These are phyloP conservation scores for Phaeosphaeriaceae sp. DNA, from an alignment of 2,329 filamentous ascomycete genomes.

Conservation along the genomic window DNA sequence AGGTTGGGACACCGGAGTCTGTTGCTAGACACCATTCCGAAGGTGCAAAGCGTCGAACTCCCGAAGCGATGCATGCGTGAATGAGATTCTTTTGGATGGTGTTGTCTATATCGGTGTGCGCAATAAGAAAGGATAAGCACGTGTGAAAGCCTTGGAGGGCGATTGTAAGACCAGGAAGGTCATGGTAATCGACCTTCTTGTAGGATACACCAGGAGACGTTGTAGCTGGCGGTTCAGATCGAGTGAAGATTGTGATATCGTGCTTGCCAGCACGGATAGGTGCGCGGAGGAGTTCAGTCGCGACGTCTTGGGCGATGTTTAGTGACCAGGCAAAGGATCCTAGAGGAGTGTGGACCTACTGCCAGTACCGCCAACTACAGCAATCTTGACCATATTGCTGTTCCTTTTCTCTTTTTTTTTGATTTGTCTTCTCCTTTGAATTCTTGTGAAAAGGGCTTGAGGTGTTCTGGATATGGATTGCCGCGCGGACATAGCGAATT, in stretches of 20 bases:
- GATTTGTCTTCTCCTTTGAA: neutral
- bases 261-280: conserved; percentile 59
- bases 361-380: conserved; percentile 46
- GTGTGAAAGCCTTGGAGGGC: conserved; percentile 59
- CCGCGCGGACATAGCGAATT: too few relatives aligned
- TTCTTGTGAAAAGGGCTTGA: neutral
- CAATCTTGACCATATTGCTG: conserved; percentile 39
- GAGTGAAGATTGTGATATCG: conserved; percentile 59
- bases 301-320: conserved; percentile 54
- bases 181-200: conserved; percentile 55
- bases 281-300: conserved; percentile 60
- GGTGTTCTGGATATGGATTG: neutral
- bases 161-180: conserved; percentile 47
- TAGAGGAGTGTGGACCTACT: conserved; percentile 28
- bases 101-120: conserved; percentile 32
- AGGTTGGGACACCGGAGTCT: conserved; percentile 54
- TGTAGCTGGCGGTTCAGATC: conserved; percentile 39
- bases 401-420: too few relatives aligned
- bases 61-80: conserved; percentile 38
- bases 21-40: conserved; percentile 41
- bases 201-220: conserved; percentile 46
- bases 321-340: neutral
- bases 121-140: conserved; percentile 52
- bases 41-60: conserved; percentile 39
- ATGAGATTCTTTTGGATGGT: conserved; percentile 40